Conservation (phyloP, 192 early-diverging fungal genomes). For the Umbelopsis ramanniana region DNA sequence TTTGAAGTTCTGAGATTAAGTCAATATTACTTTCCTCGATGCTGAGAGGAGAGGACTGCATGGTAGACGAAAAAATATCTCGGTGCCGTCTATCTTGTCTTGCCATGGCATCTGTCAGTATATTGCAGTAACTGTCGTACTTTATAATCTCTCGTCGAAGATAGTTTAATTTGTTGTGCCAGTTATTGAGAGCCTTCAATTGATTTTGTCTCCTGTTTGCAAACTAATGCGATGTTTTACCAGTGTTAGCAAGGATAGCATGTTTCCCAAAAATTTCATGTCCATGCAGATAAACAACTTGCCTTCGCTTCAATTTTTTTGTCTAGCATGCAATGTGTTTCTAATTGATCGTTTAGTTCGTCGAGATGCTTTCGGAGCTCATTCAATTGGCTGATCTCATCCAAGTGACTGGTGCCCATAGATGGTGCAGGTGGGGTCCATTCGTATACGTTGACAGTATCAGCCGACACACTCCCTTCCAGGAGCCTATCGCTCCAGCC, state of each 20-base stretch:
- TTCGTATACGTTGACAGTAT: conserved; percentile 41
- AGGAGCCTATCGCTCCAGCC: conserved; percentile 63
- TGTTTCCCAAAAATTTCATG: background rate
- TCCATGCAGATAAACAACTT: background rate
- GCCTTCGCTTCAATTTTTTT: conserved; percentile 49
- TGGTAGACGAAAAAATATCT: conserved; percentile 3
- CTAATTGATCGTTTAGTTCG: conserved; percentile 70
- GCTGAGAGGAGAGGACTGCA: background rate
- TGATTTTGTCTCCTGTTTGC: conserved; percentile 57
- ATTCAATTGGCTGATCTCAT: conserved; percentile 59
- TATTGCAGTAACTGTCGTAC: conserved; percentile 79
- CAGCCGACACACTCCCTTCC: conserved; percentile 22
- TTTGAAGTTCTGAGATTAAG: conserved; percentile 3
- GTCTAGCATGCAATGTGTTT: conserved; percentile 64
- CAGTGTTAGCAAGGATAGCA: no score
- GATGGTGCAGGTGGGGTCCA: conserved; percentile 57
- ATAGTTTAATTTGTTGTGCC: conserved; percentile 80
- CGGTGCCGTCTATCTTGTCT: conserved; percentile 9
- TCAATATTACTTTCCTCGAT: conserved; percentile 11
- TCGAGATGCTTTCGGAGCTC: conserved; percentile 66
- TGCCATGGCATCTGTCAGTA: conserved; percentile 36
- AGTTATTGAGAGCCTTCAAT: conserved; percentile 73
- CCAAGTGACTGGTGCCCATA: conserved; percentile 40
- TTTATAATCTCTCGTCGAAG: conserved; percentile 83
- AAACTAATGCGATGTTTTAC: conserved; percentile 52